Evolutionary conservation across 495 filamentous ascomycete species (phyloP).

Genomic region (Neurospora cerealis): DNA sequence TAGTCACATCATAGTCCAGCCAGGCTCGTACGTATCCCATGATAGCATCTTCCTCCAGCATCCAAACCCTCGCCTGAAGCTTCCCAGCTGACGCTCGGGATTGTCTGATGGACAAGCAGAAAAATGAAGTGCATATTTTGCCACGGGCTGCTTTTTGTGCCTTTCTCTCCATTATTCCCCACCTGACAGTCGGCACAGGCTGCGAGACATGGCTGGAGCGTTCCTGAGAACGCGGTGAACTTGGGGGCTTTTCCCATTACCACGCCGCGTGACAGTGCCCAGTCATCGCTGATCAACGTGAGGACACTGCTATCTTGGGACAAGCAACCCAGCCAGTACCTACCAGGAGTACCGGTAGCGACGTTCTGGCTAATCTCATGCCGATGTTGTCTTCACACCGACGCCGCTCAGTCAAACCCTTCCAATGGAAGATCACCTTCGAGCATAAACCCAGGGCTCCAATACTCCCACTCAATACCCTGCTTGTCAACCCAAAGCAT

Average conservation of each 20-base stretch:
- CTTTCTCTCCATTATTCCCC: background rate
- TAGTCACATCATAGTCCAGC: background rate
- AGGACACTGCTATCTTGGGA: background rate
- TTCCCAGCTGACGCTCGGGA: background rate
- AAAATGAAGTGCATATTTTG: background rate
- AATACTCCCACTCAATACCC: constrained; percentile 83
- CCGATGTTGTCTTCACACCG: background rate
- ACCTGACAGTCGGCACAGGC: background rate
- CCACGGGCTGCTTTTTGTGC: background rate
- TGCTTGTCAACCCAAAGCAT: constrained; percentile 93
- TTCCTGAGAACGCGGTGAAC: background rate
- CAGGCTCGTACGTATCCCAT: background rate
- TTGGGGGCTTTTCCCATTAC: background rate
- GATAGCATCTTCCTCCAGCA: background rate
- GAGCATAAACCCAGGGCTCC: constrained; percentile 66
- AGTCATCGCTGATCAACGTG: background rate
- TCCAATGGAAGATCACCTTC: constrained; percentile 9
- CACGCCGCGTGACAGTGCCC: background rate
- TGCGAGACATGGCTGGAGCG: background rate
- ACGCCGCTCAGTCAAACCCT: background rate
- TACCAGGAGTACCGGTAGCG: background rate
- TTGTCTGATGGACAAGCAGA: background rate
- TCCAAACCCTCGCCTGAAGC: background rate
- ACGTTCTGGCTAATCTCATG: background rate
- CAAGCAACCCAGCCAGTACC: background rate